These are phyloP conservation scores for Pueraria montana DNA, from an alignment of 306 rosid species.

Conservation along the genomic window DNA sequence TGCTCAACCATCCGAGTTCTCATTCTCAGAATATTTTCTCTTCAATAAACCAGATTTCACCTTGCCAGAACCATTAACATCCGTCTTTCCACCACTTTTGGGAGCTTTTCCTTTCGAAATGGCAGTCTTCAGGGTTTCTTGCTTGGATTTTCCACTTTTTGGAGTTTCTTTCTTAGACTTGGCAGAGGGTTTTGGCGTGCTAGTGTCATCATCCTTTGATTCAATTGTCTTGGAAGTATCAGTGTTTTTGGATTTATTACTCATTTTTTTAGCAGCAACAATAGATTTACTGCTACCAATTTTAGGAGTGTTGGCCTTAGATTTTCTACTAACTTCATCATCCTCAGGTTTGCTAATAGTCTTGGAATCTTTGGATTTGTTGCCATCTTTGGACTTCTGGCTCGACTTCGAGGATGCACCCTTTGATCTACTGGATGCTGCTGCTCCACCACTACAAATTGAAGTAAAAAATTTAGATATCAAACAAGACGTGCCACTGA, in stretches of 20 bases:
- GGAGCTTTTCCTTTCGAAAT: conserved; percentile 64
- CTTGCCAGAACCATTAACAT: conserved; percentile 58
- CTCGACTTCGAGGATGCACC: conserved; percentile 57
- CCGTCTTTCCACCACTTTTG: conserved; percentile 65
- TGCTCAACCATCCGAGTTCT: conserved; percentile 50
- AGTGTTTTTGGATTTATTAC: conserved; percentile 58
- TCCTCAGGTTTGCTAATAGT: conserved; percentile 59
- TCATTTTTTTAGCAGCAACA: conserved; percentile 54
- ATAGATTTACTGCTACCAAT: conserved; percentile 58
- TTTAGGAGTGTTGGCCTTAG: conserved; percentile 64
- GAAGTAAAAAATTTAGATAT: conserved; percentile 46
- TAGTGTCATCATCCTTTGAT: conserved; percentile 64
- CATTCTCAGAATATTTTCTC: conserved; percentile 54
- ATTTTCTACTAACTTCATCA: conserved; percentile 56
- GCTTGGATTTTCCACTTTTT: conserved; percentile 68
- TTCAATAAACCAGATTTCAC: conserved; percentile 65
- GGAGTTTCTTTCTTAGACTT: conserved; percentile 66
- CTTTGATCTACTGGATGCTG: conserved; percentile 71
- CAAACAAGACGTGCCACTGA: conserved; percentile 17
- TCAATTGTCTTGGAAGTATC: conserved; percentile 59
- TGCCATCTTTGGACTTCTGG: conserved; percentile 56
- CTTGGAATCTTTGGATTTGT: conserved; percentile 71
- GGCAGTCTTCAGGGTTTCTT: conserved; percentile 58
- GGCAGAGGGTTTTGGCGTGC: conserved; percentile 51
- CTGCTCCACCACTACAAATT: conserved; percentile 54